phyloP scores from a whole-genome alignment of 345 rosid species.

The Eucalyptus erythrocorys region DNA sequence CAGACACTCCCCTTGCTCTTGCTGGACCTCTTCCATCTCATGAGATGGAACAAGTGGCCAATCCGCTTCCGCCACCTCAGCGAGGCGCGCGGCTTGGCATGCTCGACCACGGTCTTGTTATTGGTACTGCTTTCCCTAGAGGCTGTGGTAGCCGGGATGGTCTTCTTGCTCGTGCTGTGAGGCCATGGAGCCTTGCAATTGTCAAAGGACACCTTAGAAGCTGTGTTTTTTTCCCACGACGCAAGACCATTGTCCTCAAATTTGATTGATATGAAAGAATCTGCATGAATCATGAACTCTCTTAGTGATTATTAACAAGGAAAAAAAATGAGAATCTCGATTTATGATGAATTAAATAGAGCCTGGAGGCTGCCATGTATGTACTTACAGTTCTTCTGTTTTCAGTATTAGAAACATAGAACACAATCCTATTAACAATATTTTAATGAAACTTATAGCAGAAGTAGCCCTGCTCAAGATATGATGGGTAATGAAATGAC shows the following conservation, averaged over 20 bases:
- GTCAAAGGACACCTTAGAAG: constrained; percentile 44
- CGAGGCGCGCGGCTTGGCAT: constrained; percentile 34
- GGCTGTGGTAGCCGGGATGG: neutral
- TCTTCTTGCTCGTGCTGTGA: neutral
- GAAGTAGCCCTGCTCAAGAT: neutral
- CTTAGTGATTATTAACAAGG: neutral
- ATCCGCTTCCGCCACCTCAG: constrained; percentile 90
- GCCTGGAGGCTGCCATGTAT: neutral
- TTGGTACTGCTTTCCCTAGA: neutral
- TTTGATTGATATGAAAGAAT: constrained; percentile 86
- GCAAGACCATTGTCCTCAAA: constrained; percentile 79
- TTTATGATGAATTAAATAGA: neutral
- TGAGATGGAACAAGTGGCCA: constrained; percentile 71
- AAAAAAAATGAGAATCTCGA: neutral
- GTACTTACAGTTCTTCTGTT: neutral
- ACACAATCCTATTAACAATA: neutral
- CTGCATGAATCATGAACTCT: constrained; percentile 20
- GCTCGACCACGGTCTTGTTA: constrained; percentile 55
- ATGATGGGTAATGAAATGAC: neutral
- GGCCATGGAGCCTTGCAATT: constrained; percentile 30
- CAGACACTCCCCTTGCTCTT: constrained; percentile 40
- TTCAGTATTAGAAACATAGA: neutral
- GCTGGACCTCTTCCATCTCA: constrained; percentile 67
- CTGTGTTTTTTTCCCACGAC: constrained; percentile 67
- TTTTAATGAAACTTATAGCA: neutral